phyloP scores from a whole-genome alignment of 129 eudicot genomes.

The Arctium minus region DNA sequence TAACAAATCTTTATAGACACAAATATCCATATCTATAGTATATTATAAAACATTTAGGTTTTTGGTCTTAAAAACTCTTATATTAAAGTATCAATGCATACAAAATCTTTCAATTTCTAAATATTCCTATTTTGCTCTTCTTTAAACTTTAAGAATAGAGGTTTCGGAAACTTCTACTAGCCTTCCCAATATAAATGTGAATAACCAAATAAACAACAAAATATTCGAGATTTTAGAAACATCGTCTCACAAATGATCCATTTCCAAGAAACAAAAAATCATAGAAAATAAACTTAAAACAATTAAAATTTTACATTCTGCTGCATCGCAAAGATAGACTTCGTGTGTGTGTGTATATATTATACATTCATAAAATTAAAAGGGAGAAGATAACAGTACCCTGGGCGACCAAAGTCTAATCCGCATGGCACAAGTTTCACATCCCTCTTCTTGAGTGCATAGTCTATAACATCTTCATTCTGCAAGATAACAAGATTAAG shows the following conservation, averaged over 20 bases:
- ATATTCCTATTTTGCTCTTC: background rate
- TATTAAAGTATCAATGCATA: too few species aligned
- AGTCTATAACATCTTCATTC: constrained; percentile 97
- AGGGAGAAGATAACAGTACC: constrained; percentile 37
- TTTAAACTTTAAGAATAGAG: too few species aligned
- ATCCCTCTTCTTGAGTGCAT: constrained; percentile 95
- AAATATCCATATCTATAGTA: background rate
- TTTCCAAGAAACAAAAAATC: background rate
- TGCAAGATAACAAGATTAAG: constrained; percentile 36
- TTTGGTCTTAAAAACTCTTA: too few species aligned
- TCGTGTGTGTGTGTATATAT: background rate
- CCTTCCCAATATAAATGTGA: background rate
- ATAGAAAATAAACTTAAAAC: background rate
- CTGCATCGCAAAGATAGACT: too few species aligned
- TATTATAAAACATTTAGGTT: background rate
- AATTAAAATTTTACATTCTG: too few species aligned
- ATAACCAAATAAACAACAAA: too few species aligned
- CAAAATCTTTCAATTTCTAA: background rate
- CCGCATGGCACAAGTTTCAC: constrained; percentile 97
- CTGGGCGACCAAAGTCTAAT: constrained; percentile 88
- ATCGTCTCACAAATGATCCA: background rate
- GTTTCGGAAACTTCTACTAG: background rate
- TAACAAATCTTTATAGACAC: background rate
- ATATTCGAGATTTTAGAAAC: background rate
- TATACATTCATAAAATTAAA: background rate